These are phyloP conservation scores for Boletus reticulatus DNA, from an alignment of 768 basidiomycete genomes.

Conservation along the genomic window DNA sequence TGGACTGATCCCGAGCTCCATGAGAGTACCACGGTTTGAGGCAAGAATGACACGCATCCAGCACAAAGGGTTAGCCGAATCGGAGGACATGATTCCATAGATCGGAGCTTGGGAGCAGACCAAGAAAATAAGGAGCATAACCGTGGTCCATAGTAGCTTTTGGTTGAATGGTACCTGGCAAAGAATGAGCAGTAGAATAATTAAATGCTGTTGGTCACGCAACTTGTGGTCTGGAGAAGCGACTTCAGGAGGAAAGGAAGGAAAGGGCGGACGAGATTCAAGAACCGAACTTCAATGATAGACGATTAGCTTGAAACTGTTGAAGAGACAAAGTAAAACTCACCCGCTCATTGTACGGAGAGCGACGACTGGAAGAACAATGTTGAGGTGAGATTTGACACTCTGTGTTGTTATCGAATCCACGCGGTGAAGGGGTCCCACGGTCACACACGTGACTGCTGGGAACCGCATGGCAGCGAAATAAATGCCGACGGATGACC, in stretches of 20 bases:
- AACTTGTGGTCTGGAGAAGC: conserved; percentile 98
- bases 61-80: too few relatives aligned
- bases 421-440: too few relatives aligned
- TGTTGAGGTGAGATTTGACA: conserved; percentile 17
- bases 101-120: too few relatives aligned
- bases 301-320: neutral
- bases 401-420: too few relatives aligned
- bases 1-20: too few relatives aligned
- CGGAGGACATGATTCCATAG: too few relatives aligned
- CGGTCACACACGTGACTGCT: too few relatives aligned
- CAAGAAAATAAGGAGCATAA: too few relatives aligned
- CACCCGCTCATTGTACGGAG: conserved; percentile 72
- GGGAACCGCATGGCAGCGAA: too few relatives aligned
- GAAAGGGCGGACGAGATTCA: conserved; percentile 98
- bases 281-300: conserved; percentile 69
- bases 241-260: conserved; percentile 93
- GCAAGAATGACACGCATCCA: too few relatives aligned
- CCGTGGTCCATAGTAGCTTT: conserved; percentile 98
- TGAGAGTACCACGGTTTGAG: too few relatives aligned
- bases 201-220: conserved; percentile 15
- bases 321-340: conserved; percentile 29
- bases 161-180: conserved; percentile 93
- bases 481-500: too few relatives aligned
- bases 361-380: conserved; percentile 24
- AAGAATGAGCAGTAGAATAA: neutral